Evolutionary conservation across 352 stramenopile genomes (phyloP), one percentile per base, ranked within the genome.

Genomic region (Globisporangium acanthophoron): DNA sequence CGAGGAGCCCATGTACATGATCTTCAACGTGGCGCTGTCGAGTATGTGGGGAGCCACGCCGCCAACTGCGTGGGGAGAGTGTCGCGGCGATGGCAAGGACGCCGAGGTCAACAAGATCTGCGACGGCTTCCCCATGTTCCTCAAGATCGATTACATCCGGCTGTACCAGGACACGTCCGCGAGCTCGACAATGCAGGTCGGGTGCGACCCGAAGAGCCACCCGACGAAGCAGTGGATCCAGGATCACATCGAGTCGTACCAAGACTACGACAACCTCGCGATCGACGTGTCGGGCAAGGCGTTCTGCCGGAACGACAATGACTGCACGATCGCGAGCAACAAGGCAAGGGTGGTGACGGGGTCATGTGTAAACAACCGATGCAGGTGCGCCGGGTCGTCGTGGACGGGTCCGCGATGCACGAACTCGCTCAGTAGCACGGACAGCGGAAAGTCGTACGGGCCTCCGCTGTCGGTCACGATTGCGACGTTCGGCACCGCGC

Each of bases 1-100:
- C 29, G 82, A 94, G 31, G 96, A 98, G 66, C 96, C 96, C 0
- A 90, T 96, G 76, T 98, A 98, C 60, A 65, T 98, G 57, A 24
- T 24, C 21, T 24, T 24, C 21, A 24, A 24, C 21, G 21, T 24
- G 21, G 21, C 21, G 21, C 21, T 98, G 53, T 97, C 90, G n/a
- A 85, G 69, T 27, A 88, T 88, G 33, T 98, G 94, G 96, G 81
- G 81, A 18, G 66, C 85, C 0, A 78, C 62, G 27, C 85, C 85
- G 3, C 82, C 85, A 24, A 94, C 92, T 58, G 47, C 82, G 0
- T 74, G 73, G 6, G 65, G 76, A 15, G 65, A 67, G 5, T 94
- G 85, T 51, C 75, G 71, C 43, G 78, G 78, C 0, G 70, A 85
- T 21, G 75, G 76, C 13, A 52, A 53, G 21, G 70, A 88, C 41